Evolutionary conservation across 176 grass and related monocot species (phyloP), one percentile per base, ranked within the genome.

Genomic region (Musa acuminata): DNA sequence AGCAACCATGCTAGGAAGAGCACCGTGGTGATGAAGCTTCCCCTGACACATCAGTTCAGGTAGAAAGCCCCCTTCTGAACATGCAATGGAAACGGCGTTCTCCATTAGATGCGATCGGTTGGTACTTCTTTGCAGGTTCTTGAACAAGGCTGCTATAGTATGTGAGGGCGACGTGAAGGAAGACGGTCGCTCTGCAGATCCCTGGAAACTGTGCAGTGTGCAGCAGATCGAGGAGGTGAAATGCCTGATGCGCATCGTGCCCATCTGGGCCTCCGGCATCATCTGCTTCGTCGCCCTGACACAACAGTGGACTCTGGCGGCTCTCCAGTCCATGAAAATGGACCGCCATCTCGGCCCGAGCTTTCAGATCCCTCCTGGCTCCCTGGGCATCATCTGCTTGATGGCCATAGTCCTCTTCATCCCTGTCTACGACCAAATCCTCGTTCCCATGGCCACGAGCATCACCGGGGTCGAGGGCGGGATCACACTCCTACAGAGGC

Each of bases 181-280:
- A 62, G 82, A 85, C 0, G 82, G 86, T 66, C 85, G 68, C 62
- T 79, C 82, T 71, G 83, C 72, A 23, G 91, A 87, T 74, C 49
- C 64, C 48, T 96, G 86, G 88, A 75, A 76, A 54, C 77, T 91
- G 55, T 85, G 86, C 74, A 96, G 80, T 66, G 84, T 96, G 51
- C 92, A 87, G 68, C 80, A 82, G 60, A 83, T 89, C 67, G 92
- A 96, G 74, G 88, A 91, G 78, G 78, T 80, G 11, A 91, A 96
- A 81, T 96, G 88, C 75, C 85, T 91, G 55, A 81, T 96, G 72
- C 78, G 77, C 69, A 89, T 91, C 82, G 63, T 91, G 12, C 92
- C 86, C 58, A 70, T 96, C 43, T 91, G 62, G 83, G 52, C 87
- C 12, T 85, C 88, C 52, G 88, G 80, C 25, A 43, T 96, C 55